phyloP scores from a whole-genome alignment of 495 filamentous ascomycete genomes.

The Penicillium angulare region DNA sequence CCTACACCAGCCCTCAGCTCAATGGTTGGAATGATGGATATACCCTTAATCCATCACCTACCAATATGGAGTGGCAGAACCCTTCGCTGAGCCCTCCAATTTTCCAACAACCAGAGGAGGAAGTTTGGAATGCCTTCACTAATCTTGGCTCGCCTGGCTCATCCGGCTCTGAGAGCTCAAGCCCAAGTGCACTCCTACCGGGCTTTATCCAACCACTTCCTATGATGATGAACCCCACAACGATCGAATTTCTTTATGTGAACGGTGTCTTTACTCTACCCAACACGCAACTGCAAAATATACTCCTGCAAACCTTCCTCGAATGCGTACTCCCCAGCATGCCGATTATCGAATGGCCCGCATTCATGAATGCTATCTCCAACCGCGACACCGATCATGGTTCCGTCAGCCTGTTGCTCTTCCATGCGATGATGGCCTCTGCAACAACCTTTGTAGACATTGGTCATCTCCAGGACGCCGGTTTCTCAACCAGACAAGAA shows the following conservation, averaged over 20 bases:
- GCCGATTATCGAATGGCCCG: constrained; percentile 22
- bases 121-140: constrained; percentile 17
- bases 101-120: constrained; percentile 4
- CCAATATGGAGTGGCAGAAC: background rate
- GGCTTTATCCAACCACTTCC: constrained; percentile 18
- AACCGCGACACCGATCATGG: constrained; percentile 9
- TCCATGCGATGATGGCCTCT: constrained; percentile 19
- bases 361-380: constrained; percentile 6
- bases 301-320: constrained; percentile 16
- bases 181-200: constrained; percentile 7
- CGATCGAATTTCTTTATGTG: constrained; percentile 12
- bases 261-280: constrained; percentile 17
- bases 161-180: background rate
- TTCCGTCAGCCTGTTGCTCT: constrained; percentile 18
- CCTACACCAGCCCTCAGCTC: background rate
- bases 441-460: constrained; percentile 18
- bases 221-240: constrained; percentile 6
- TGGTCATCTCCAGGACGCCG: constrained; percentile 13
- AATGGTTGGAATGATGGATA: background rate
- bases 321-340: constrained; percentile 18
- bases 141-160: constrained; percentile 7
- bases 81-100: background rate
- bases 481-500: constrained; percentile 14
- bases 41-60: background rate
- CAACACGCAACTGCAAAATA: constrained; percentile 9